A percentile compares a stretch with the other conserved stretches of the same genome.
Evolutionary conservation across 2,329 filamentous ascomycete genomes (phyloP).

Genomic region (Pseudogymnoascus sp.): DNA sequence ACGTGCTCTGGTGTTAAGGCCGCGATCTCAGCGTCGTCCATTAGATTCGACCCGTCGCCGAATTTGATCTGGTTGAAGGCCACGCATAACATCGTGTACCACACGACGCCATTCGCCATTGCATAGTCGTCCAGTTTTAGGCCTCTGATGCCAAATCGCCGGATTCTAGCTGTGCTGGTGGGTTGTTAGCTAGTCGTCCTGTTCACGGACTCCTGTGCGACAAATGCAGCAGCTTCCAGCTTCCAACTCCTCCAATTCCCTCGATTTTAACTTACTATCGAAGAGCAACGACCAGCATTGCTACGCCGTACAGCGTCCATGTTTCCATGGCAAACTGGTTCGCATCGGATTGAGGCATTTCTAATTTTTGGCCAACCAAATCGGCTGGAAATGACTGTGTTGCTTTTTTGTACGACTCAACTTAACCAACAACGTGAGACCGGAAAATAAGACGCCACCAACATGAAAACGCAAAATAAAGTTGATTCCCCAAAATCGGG

Average conservation of each 20-base stretch:
- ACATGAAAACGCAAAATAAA: background rate
- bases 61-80: constrained; percentile 37
- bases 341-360: background rate
- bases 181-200: constrained; percentile 7
- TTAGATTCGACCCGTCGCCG: constrained; percentile 40
- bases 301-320: constrained; percentile 19
- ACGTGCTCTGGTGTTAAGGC: constrained; percentile 32
- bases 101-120: constrained; percentile 36
- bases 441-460: background rate
- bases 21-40: constrained; percentile 33
- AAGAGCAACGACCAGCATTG: constrained; percentile 15
- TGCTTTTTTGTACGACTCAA: background rate
- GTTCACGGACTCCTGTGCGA: background rate
- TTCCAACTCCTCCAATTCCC: constrained; percentile 16
- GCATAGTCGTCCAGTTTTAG: constrained; percentile 38
- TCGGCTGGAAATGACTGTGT: background rate
- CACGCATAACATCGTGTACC: constrained; percentile 40
- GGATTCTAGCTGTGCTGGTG: constrained; percentile 31
- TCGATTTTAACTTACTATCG: constrained; percentile 26
- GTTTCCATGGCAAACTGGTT: constrained; percentile 17
- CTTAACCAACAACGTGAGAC: background rate
- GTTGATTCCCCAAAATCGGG: background rate
- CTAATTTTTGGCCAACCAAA: background rate
- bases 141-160: constrained; percentile 32
- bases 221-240: background rate